Evolutionary conservation across 1,139 yeast species (phyloP).

Genomic region (Geotrichum macrosporum): DNA sequence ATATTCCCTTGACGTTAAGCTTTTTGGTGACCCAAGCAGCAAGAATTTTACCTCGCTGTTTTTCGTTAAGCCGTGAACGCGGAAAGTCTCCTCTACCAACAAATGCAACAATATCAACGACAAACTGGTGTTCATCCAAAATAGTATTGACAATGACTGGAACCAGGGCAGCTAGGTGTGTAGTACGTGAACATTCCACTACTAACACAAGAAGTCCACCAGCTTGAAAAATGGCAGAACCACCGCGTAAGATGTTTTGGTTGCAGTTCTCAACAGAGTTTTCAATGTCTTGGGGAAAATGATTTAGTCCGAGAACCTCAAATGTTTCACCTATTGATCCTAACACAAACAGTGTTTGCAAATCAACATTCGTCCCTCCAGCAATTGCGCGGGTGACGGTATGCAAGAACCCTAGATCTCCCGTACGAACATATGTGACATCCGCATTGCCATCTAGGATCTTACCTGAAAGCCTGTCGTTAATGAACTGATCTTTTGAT

Average conservation of each 20-base stretch:
- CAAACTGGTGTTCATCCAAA: slow-evolving; percentile 74
- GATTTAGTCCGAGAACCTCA: slow-evolving; percentile 87
- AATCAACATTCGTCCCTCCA: slow-evolving; percentile 46
- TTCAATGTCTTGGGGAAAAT: slow-evolving; percentile 84
- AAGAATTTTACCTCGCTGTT: slow-evolving; percentile 69
- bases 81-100: slow-evolving; percentile 63
- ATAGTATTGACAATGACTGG: slow-evolving; percentile 79
- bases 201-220: slow-evolving; percentile 79
- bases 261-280: slow-evolving; percentile 66
- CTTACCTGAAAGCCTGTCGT: slow-evolving; percentile 53
- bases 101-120: slow-evolving; percentile 83
- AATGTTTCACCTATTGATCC: slow-evolving; percentile 86
- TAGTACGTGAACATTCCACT: slow-evolving; percentile 55
- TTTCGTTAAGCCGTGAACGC: slow-evolving; percentile 64
- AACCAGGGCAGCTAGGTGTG: slow-evolving; percentile 60
- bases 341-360: slow-evolving; percentile 79
- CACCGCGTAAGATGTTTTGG: slow-evolving; percentile 52
- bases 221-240: slow-evolving; percentile 69
- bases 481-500: slow-evolving; percentile 44
- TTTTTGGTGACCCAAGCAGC: slow-evolving; percentile 49
- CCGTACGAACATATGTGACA: slow-evolving; percentile 74
- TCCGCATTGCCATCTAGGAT: slow-evolving; percentile 60
- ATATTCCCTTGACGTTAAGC: slow-evolving; percentile 39
- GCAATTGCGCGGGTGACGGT: slow-evolving; percentile 47
- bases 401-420: slow-evolving; percentile 89